These are phyloP conservation scores for Fusarium sp. DNA, from an alignment of 2,329 filamentous ascomycete genomes.

Conservation along the genomic window DNA sequence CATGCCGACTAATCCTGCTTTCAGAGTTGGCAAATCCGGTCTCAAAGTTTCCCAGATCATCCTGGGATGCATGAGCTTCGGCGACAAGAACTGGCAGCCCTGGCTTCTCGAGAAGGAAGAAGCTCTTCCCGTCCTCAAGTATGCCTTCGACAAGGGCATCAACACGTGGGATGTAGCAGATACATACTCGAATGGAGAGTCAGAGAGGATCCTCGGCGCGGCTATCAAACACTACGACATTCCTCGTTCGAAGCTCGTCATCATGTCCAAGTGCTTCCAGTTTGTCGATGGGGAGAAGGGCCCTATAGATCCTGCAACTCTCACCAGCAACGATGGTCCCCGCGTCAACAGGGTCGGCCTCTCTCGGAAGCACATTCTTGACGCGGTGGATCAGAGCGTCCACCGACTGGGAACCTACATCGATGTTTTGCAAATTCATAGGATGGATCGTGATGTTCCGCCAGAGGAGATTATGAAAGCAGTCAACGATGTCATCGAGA, in stretches of 20 bases:
- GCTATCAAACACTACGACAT: background rate
- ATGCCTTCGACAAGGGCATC: background rate
- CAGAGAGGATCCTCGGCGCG: background rate
- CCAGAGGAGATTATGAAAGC: background rate
- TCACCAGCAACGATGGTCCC: background rate
- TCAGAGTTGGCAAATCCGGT: background rate
- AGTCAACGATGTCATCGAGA: background rate
- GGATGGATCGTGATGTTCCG: background rate
- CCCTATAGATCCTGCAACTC: background rate
- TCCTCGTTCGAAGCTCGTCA: background rate
- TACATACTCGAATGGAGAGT: background rate
- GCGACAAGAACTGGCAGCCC: background rate
- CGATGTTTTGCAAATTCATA: background rate
- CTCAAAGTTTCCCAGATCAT: background rate
- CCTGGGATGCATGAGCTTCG: background rate
- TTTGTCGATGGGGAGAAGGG: background rate
- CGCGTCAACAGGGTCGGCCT: background rate
- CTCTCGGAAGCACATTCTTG: background rate
- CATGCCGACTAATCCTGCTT: background rate
- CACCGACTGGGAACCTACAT: background rate
- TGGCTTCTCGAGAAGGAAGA: background rate
- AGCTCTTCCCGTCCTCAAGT: background rate
- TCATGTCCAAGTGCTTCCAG: background rate
- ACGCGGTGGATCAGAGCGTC: background rate
- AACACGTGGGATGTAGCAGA: background rate